A percentile compares a stretch with the other conserved stretches of the same genome.
These are phyloP conservation scores for Paramecium tetraurelia DNA, from an alignment of 73 alveolate species.

Conservation along the genomic window DNA sequence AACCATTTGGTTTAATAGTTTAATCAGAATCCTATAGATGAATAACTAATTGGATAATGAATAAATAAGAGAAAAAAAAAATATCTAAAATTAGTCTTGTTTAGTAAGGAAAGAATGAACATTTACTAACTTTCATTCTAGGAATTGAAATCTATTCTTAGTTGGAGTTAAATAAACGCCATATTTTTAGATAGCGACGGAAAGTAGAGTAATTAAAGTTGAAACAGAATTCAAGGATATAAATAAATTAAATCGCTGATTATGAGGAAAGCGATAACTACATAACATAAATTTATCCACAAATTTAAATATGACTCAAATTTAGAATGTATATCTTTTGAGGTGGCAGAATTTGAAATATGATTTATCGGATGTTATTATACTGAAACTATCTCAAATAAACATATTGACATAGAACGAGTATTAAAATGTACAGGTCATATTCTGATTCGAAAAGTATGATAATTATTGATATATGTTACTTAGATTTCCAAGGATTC, in stretches of 20 bases:
- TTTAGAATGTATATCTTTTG: conserved; percentile 35
- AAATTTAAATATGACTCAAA: neutral
- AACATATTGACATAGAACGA: conserved; percentile 29
- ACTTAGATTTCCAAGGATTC: neutral
- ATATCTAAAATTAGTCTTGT: neutral
- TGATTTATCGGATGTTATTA: conserved; percentile 31
- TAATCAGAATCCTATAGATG: too few species aligned
- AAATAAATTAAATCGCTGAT: neutral
- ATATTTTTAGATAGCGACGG: conserved; percentile 23
- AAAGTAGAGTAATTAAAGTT: conserved; percentile 44
- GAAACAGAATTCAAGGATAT: neutral
- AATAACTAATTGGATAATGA: neutral
- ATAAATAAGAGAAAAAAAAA: neutral
- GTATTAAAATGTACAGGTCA: conserved; percentile 32
- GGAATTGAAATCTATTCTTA: neutral
- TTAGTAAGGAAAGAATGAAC: neutral
- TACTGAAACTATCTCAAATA: conserved; percentile 4
- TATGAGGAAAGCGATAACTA: conserved; percentile 5
- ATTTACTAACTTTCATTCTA: conserved; percentile 27
- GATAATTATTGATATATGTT: neutral
- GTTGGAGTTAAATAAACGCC: neutral
- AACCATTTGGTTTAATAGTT: too few species aligned
- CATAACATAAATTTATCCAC: conserved; percentile 29
- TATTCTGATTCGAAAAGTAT: conserved; percentile 53
- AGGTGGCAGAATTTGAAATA: conserved; percentile 45